Conservation (phyloP, 345 rosid genomes). For the thale cress (Arabidopsis thaliana) region DNA sequence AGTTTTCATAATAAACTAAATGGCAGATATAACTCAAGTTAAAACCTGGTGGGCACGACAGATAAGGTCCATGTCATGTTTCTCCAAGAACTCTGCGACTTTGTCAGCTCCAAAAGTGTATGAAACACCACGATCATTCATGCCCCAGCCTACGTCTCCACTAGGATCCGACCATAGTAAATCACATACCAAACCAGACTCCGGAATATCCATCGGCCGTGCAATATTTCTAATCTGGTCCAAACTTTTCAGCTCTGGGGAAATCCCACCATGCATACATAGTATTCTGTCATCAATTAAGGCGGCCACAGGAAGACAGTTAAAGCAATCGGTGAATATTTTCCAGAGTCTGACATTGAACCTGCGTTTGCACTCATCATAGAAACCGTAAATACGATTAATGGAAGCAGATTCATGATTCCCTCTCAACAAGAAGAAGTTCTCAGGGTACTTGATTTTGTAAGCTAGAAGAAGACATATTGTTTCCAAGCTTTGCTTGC, state of each 20-base stretch:
- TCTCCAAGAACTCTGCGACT: conserved; percentile 70
- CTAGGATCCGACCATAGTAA: conserved; percentile 95
- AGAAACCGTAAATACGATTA: conserved; percentile 89
- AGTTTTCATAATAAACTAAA: background rate
- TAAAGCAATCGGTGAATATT: conserved; percentile 82
- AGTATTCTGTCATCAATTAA: conserved; percentile 85
- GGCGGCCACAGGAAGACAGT: conserved; percentile 93
- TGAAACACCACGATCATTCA: conserved; percentile 93
- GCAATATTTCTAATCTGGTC: conserved; percentile 74
- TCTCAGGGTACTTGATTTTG: conserved; percentile 88
- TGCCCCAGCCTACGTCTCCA: conserved; percentile 85
- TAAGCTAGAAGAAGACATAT: conserved; percentile 91
- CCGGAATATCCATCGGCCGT: conserved; percentile 91
- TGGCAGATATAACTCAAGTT: background rate
- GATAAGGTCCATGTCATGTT: conserved; percentile 88
- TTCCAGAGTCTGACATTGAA: conserved; percentile 85
- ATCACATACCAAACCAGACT: conserved; percentile 89
- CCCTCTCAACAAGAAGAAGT: conserved; percentile 83
- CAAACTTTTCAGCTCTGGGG: conserved; percentile 75
- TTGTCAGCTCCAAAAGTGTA: conserved; percentile 84
- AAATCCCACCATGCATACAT: conserved; percentile 97
- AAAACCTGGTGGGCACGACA: conserved; percentile 94
- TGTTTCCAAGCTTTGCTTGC: conserved; percentile 95
- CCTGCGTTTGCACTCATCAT: conserved; percentile 92
- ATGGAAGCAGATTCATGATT: conserved; percentile 92